Conservation (phyloP, 2,329 filamentous ascomycete genomes). For the Colletotrichum siamense region DNA sequence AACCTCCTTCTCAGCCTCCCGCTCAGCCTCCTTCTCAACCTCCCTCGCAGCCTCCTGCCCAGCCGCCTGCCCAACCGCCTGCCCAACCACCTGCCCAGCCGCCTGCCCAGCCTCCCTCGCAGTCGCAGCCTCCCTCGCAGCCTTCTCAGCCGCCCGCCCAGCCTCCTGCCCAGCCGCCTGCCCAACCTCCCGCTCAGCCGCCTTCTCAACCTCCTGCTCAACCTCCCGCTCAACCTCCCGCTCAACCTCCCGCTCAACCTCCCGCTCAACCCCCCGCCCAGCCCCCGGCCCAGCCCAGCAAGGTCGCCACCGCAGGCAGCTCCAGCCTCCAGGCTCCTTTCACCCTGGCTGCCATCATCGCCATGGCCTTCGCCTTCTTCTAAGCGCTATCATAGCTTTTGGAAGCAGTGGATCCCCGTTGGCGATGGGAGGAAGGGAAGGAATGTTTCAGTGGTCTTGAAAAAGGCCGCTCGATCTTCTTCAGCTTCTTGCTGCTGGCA, state of each 20-base stretch:
- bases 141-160: neutral
- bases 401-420: neutral
- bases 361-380: neutral
- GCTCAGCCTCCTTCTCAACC: neutral
- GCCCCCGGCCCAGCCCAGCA: neutral
- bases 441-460: neutral
- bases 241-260: neutral
- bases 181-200: neutral
- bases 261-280: neutral
- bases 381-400: neutral
- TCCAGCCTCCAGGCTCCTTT: slow-evolving; percentile 3
- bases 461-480: neutral
- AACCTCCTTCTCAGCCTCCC: neutral
- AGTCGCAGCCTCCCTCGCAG: neutral
- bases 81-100: neutral
- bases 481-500: neutral
- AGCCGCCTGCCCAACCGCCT: neutral
- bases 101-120: neutral
- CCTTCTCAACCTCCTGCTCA: neutral
- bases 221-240: neutral
- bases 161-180: neutral
- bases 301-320: slow-evolving; percentile 8
- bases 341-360: neutral
- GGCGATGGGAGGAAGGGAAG: neutral
- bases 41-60: neutral